A percentile compares a stretch with the other conserved stretches of the same genome.
phyloP scores from a whole-genome alignment of 108 stramenopile species.

The Discostella pseudostelligera region DNA sequence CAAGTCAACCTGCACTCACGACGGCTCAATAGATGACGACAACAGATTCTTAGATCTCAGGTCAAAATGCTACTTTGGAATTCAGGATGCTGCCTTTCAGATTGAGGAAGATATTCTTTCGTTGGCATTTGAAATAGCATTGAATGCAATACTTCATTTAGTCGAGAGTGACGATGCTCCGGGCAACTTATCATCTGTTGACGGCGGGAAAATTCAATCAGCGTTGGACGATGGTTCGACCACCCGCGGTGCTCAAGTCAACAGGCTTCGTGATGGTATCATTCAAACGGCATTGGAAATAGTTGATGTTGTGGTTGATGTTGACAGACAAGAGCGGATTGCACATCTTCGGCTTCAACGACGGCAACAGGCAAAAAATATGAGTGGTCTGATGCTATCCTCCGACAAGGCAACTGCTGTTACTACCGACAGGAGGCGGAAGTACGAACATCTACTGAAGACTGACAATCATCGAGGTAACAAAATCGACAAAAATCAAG shows the following conservation, averaged over 20 bases:
- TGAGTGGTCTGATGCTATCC: no score
- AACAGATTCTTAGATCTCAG: constrained; percentile 16
- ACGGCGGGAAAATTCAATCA: neutral
- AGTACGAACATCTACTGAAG: constrained; percentile 24
- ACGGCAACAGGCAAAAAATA: neutral
- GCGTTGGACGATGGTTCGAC: neutral
- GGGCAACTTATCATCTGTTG: neutral
- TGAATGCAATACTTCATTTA: constrained; percentile 26
- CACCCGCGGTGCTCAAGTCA: neutral
- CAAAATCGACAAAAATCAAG: neutral
- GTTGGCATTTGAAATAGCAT: constrained; percentile 29
- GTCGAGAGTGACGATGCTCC: neutral
- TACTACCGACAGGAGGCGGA: constrained; percentile 14
- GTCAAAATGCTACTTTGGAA: constrained; percentile 30
- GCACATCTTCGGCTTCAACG: constrained; percentile 1
- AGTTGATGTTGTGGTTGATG: constrained; percentile 16
- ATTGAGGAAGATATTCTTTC: constrained; percentile 29
- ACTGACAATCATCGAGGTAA: neutral
- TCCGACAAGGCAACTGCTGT: neutral
- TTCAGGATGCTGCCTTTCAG: constrained; percentile 16
- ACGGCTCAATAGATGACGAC: neutral
- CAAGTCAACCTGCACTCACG: neutral
- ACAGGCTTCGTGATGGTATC: constrained; percentile 1
- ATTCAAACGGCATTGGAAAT: constrained; percentile 31
- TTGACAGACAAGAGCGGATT: constrained; percentile 16